Evolutionary conservation across 495 filamentous ascomycete genomes (phyloP).

Genomic region (Tuber brumale): DNA sequence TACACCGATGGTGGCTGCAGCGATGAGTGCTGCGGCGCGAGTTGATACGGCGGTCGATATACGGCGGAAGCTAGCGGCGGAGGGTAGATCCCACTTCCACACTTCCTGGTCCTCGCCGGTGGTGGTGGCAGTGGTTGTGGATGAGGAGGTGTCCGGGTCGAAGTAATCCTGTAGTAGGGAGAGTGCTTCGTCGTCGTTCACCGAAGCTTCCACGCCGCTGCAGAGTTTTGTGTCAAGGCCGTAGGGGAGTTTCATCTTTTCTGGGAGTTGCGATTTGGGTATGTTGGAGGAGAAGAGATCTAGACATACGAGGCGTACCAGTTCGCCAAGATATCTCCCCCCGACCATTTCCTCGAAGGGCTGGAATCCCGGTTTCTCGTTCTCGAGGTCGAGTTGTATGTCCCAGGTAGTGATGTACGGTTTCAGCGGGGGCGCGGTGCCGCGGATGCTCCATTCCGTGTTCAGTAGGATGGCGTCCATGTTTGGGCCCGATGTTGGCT

Average conservation of each 20-base stretch:
- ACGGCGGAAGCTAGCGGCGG: conserved; percentile 17
- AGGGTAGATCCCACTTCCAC: conserved; percentile 7
- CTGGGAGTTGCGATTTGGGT: conserved; percentile 8
- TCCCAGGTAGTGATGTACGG: conserved; percentile 69
- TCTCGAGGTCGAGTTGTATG: conserved; percentile 54
- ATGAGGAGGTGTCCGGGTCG: background rate
- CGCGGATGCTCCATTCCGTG: conserved; percentile 80
- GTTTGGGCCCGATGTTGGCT: conserved; percentile 41
- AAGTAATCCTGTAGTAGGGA: conserved; percentile 25
- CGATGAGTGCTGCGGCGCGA: conserved; percentile 37
- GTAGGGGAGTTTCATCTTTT: conserved; percentile 24
- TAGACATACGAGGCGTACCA: conserved; percentile 64
- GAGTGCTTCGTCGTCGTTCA: conserved; percentile 17
- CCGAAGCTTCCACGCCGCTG: conserved; percentile 22
- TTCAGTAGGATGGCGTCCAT: conserved; percentile 64
- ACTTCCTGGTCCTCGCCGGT: background rate
- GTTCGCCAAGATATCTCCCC: conserved; percentile 74
- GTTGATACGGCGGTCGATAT: conserved; percentile 33
- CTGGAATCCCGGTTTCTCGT: conserved; percentile 71
- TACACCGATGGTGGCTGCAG: conserved; percentile 36
- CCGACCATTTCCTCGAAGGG: conserved; percentile 85
- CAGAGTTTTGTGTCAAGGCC: conserved; percentile 32
- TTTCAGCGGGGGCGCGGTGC: conserved; percentile 61
- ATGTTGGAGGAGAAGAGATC: conserved; percentile 51
- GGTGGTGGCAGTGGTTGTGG: background rate